Percentiles rank a stretch among this genome's conserved stretches.
Conservation (phyloP, 1,139 yeast genomes). For the Zygosaccharomyces sapae region DNA sequence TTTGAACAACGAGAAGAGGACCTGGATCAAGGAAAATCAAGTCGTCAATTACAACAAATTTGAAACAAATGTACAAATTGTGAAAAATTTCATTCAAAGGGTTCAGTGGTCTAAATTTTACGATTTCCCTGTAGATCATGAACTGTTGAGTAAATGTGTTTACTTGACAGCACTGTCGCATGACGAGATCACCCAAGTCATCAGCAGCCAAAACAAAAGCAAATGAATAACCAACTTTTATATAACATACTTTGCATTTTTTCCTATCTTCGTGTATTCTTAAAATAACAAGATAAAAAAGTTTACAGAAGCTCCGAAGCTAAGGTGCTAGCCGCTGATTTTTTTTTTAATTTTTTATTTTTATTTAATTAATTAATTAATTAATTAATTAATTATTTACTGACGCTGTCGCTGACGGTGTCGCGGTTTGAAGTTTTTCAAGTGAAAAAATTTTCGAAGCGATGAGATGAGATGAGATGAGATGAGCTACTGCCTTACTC, state of each 20-base stretch:
- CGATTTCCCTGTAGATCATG: conserved; percentile 47
- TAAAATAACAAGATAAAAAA: too few species aligned
- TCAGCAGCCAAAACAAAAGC: conserved; percentile 2
- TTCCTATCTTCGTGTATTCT: background rate
- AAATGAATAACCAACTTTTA: background rate
- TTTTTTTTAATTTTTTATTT: too few species aligned
- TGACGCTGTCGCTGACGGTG: background rate
- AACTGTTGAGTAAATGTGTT: conserved; percentile 73
- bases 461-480: conserved; percentile 27
- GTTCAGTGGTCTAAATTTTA: conserved; percentile 81
- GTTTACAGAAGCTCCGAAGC: too few species aligned
- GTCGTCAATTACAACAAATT: conserved; percentile 74
- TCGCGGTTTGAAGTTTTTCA: conserved; percentile 4
- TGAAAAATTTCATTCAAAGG: conserved; percentile 72
- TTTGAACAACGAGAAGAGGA: conserved; percentile 64
- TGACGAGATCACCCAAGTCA: conserved; percentile 51
- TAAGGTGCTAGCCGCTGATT: too few species aligned
- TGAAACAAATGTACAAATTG: conserved; percentile 71
- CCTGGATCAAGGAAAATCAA: conserved; percentile 39
- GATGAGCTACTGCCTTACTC: conserved; percentile 12
- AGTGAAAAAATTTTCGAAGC: conserved; percentile 25
- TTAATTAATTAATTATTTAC: background rate
- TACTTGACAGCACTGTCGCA: conserved; percentile 73
- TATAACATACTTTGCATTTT: conserved; percentile 3
- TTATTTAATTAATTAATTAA: background rate